Evolutionary conservation across 352 stramenopile genomes (phyloP), one percentile per base, ranked within the genome.

Genomic region (Phytopythium oedochilum): DNA sequence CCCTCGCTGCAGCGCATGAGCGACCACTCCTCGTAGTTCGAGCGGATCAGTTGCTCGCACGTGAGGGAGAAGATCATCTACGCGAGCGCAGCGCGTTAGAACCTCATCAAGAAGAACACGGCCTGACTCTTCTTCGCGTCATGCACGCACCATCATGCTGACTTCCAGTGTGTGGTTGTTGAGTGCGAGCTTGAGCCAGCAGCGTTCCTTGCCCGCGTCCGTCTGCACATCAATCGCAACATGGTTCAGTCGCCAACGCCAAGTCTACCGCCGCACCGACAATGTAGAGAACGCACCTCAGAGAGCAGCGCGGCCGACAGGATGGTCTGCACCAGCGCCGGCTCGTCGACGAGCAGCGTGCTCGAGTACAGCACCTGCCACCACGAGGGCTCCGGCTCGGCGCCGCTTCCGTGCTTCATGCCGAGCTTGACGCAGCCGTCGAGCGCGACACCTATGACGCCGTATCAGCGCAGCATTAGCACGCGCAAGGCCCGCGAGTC

Each of bases 21-120:
- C n/a, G 84, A 76, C 75, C 75, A 86, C n/a, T 94, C 79, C 23
- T 94, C 81, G 53, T 92, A 94, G 46, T 72, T 92, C 14, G 79
- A 68, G 22, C 70, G 73, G 29, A 91, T 80, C 43, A 94, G 64
- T 57, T 87, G 66, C 51, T 92, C 83, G 32, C 81, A 92, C 1
- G 73, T 57, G 62, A 85, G 76, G 0, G 81, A 92, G 39, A 87
- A 88, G 25, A 92, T 86, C 53, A 88, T 86, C 79, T 91, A 57
- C n/a, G 28, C 23, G 11, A 29, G 8, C 15, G 47, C 15, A 39
- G 17, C 22, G 29, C 39, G 15, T 23, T 28, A 46, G 44, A 28
- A 18, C 4, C n/a, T 56, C 47, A 42, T 29, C 39, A 11, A n/a
- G 36, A 20, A 26, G 38, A 7, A 47, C 8, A n/a, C 20, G 32